Percentiles rank a stretch among this genome's conserved stretches.
Conservation (phyloP, 1,139 yeast genomes). For the Petasospora fabianii region DNA sequence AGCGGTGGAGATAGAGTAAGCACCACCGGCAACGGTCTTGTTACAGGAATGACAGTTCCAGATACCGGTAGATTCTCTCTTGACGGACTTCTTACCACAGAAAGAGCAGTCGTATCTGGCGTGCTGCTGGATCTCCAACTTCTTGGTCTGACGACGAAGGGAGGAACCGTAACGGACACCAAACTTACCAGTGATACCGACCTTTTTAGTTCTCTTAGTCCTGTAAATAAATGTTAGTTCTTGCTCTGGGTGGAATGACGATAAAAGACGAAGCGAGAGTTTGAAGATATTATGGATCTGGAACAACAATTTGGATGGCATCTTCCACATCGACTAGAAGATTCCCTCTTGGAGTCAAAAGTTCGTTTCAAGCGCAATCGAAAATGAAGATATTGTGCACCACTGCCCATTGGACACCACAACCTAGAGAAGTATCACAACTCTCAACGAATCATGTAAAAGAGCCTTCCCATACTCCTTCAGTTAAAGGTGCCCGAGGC, state of each 20-base stretch:
- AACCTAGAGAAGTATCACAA: too few relatives aligned
- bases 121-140: slow-evolving; percentile 98
- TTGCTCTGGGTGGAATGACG: background rate
- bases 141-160: slow-evolving; percentile 99
- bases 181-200: slow-evolving; percentile 99
- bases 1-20: slow-evolving; percentile 98
- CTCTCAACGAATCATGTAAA: too few relatives aligned
- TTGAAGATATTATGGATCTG: background rate
- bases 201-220: slow-evolving; percentile 99
- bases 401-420: too few relatives aligned
- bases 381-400: too few relatives aligned
- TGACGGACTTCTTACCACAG: slow-evolving; percentile 99
- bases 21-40: slow-evolving; percentile 99
- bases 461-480: too few relatives aligned
- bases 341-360: too few relatives aligned
- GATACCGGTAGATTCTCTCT: slow-evolving; percentile 98
- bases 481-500: too few relatives aligned
- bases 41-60: slow-evolving; percentile 95
- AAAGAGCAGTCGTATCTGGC: slow-evolving; percentile 98
- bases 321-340: too few relatives aligned
- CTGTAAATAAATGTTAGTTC: slow-evolving; percentile 49
- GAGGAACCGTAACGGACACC: slow-evolving; percentile 99
- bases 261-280: background rate
- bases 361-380: too few relatives aligned
- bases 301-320: too few relatives aligned